Evolutionary conservation across 2,329 filamentous ascomycete genomes (phyloP).

Genomic region (Sphaerostilbella broomeana): DNA sequence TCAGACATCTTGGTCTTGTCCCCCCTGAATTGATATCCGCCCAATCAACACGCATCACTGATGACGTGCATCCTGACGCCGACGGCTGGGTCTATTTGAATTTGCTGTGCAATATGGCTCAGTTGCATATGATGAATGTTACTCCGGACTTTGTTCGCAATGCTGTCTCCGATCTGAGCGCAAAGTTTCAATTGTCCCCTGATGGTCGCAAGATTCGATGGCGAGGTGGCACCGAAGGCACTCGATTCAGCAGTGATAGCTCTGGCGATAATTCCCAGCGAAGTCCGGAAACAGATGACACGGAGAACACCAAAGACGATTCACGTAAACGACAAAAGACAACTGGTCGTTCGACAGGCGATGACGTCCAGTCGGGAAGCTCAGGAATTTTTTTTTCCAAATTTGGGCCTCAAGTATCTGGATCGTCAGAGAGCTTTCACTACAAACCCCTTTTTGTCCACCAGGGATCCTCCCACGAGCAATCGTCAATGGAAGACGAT

Average conservation of each 20-base stretch:
- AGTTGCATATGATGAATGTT: conserved; percentile 79
- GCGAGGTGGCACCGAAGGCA: conserved; percentile 62
- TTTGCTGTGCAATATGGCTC: conserved; percentile 71
- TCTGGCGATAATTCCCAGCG: conserved; percentile 42
- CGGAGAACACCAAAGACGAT: conserved; percentile 35
- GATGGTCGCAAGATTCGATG: conserved; percentile 77
- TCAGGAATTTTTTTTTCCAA: conserved; percentile 35
- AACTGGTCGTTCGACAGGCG: conserved; percentile 26
- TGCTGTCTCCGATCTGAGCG: conserved; percentile 63
- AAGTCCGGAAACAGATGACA: conserved; percentile 45
- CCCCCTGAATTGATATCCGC: conserved; percentile 45
- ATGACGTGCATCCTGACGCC: conserved; percentile 51
- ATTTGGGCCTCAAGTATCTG: conserved; percentile 31
- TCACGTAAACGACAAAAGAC: conserved; percentile 41
- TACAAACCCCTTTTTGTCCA: conserved; percentile 59
- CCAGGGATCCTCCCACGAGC: conserved; percentile 39
- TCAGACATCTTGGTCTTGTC: conserved; percentile 63
- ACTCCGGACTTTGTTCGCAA: conserved; percentile 70
- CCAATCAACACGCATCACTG: background rate
- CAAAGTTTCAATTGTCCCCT: conserved; percentile 67
- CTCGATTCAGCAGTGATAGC: conserved; percentile 59
- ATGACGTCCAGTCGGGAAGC: conserved; percentile 30
- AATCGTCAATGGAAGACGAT: conserved; percentile 44
- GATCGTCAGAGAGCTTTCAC: conserved; percentile 46
- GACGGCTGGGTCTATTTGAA: conserved; percentile 82